Conservation (phyloP, 441 rosid species). For the Theobroma grandiflorum region DNA sequence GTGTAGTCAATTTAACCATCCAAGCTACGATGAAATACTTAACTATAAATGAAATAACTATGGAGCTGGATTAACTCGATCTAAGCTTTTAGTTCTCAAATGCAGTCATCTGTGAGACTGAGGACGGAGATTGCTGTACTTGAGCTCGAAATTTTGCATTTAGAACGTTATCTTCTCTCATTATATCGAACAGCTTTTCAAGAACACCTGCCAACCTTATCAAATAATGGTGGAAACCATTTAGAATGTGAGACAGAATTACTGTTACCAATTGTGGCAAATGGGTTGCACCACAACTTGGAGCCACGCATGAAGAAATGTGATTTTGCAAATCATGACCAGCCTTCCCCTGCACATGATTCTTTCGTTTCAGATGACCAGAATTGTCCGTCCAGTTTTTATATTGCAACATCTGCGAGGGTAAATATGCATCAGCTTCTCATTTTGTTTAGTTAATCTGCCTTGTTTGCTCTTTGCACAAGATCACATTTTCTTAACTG, state of each 20-base stretch:
- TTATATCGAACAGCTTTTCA: conserved; percentile 78
- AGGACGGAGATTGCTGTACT: conserved; percentile 73
- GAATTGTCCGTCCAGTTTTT: conserved; percentile 47
- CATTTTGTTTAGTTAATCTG: not conserved
- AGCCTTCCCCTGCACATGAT: conserved; percentile 52
- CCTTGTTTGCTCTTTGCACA: not conserved
- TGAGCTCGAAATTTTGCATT: conserved; percentile 68
- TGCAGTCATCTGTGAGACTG: conserved; percentile 69
- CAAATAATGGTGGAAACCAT: conserved; percentile 40
- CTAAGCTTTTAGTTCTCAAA: conserved; percentile 16
- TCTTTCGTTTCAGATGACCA: conserved; percentile 43
- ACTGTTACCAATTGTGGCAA: conserved; percentile 28
- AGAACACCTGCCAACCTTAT: conserved; percentile 49
- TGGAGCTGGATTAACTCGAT: too few relatives aligned
- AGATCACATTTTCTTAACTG: conserved; percentile 7
- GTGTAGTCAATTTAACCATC: too few relatives aligned
- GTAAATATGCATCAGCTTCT: conserved; percentile 41
- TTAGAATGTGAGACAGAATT: conserved; percentile 40
- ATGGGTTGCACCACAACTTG: conserved; percentile 37
- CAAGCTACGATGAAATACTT: too few relatives aligned
- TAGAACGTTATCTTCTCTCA: conserved; percentile 73
- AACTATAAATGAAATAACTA: too few relatives aligned
- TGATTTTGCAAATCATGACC: conserved; percentile 40
- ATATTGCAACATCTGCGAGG: conserved; percentile 49
- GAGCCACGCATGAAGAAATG: conserved; percentile 35